These are phyloP conservation scores for Penicillium mononematosum DNA, from an alignment of 495 filamentous ascomycete genomes.

Conservation along the genomic window DNA sequence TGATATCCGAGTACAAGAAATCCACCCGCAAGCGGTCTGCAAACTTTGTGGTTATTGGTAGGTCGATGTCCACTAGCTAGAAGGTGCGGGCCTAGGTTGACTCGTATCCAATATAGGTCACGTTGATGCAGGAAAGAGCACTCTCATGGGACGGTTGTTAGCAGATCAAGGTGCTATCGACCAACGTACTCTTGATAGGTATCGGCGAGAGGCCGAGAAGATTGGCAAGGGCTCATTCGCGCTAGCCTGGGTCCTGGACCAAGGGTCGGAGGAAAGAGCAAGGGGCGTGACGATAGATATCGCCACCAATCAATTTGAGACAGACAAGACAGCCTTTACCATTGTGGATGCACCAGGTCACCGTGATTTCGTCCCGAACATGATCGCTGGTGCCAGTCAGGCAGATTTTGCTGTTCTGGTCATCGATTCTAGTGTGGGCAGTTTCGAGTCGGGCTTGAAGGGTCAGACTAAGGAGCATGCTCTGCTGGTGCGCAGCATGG, in stretches of 20 bases:
- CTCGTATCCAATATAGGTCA: conserved; percentile 57
- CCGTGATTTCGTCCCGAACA: conserved; percentile 94
- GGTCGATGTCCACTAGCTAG: conserved; percentile 18
- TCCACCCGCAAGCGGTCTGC: conserved; percentile 73
- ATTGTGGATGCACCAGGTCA: conserved; percentile 96
- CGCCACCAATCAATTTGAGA: conserved; percentile 90
- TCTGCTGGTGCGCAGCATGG: conserved; percentile 86
- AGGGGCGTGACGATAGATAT: conserved; percentile 98
- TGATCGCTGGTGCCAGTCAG: conserved; percentile 95
- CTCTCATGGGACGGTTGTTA: conserved; percentile 92
- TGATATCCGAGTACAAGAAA: conserved; percentile 76
- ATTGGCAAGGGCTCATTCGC: conserved; percentile 96
- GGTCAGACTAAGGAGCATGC: conserved; percentile 96
- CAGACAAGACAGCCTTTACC: conserved; percentile 79
- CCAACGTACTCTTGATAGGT: conserved; percentile 81
- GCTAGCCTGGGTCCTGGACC: conserved; percentile 93
- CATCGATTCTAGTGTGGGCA: conserved; percentile 82
- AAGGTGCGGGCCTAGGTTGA: conserved; percentile 13
- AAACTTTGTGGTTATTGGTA: conserved; percentile 95
- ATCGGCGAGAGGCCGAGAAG: conserved; percentile 80
- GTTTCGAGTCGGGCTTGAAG: conserved; percentile 88
- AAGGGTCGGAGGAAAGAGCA: conserved; percentile 78
- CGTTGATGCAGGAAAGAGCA: conserved; percentile 97
- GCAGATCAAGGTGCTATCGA: conserved; percentile 86
- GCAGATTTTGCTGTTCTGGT: conserved; percentile 96